Conservation (phyloP, 495 filamentous ascomycete species). For the Glarea lozoyensis region DNA sequence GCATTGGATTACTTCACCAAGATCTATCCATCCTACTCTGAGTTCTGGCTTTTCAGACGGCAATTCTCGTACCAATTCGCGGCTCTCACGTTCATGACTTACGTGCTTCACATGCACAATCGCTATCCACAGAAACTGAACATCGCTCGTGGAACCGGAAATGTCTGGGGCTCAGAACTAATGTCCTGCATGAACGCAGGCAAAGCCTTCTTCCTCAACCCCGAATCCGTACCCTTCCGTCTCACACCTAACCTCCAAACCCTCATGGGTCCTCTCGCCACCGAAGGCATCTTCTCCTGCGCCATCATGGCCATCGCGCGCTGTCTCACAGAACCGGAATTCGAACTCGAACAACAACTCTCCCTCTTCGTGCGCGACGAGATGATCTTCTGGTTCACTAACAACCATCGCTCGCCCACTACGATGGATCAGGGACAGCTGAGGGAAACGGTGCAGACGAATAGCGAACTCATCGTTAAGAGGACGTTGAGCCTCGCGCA, state of each 20-base stretch:
- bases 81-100: slow-evolving; percentile 97
- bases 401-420: slow-evolving; percentile 55
- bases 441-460: slow-evolving; percentile 77
- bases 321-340: slow-evolving; percentile 85
- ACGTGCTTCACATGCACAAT: slow-evolving; percentile 89
- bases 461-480: slow-evolving; percentile 85
- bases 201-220: slow-evolving; percentile 86
- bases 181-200: slow-evolving; percentile 71
- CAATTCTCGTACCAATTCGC: slow-evolving; percentile 95
- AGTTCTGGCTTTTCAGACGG: slow-evolving; percentile 96
- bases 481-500: slow-evolving; percentile 73
- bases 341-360: slow-evolving; percentile 85
- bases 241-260: slow-evolving; percentile 94
- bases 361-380: slow-evolving; percentile 93
- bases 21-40: slow-evolving; percentile 79
- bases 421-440: slow-evolving; percentile 61
- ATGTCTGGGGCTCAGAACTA: slow-evolving; percentile 93
- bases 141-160: slow-evolving; percentile 80
- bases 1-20: slow-evolving; percentile 84
- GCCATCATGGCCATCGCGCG: slow-evolving; percentile 93
- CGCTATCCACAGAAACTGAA: slow-evolving; percentile 92
- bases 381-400: slow-evolving; percentile 94
- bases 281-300: slow-evolving; percentile 87
- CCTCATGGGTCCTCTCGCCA: slow-evolving; percentile 88
- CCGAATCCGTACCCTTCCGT: slow-evolving; percentile 91